These are phyloP conservation scores for Ustilago bromivora DNA, from an alignment of 1,284 basidiomycete species.

Conservation along the genomic window DNA sequence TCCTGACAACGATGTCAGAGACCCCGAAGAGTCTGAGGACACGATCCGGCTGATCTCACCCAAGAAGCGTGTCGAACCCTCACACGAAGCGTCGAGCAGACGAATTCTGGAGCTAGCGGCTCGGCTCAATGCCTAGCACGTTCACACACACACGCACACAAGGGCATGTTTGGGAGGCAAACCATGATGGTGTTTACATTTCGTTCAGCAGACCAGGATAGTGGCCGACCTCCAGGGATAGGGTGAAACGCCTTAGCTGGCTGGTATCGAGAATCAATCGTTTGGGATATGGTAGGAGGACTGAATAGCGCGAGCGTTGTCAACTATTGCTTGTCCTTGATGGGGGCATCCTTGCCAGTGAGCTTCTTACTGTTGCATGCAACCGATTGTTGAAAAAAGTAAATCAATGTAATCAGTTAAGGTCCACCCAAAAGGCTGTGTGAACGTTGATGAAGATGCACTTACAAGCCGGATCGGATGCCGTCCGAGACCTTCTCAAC, in stretches of 20 bases:
- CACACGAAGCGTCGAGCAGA: neutral
- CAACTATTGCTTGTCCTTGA: conserved; percentile 60
- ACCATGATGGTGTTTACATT: conserved; percentile 4
- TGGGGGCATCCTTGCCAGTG: conserved; percentile 60
- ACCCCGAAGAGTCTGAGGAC: neutral
- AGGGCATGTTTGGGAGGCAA: neutral
- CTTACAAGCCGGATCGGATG: conserved; percentile 55
- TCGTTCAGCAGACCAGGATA: neutral
- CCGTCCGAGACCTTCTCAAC: conserved; percentile 63
- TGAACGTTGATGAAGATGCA: neutral
- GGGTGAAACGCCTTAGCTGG: neutral
- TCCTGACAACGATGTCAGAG: neutral
- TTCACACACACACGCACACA: neutral
- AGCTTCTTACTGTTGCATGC: conserved; percentile 53
- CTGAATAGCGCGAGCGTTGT: neutral
- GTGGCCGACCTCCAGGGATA: neutral
- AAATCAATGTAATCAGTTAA: neutral
- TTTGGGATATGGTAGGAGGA: conserved; percentile 9
- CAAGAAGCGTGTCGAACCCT: too few species aligned
- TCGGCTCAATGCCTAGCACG: neutral
- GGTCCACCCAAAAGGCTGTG: neutral
- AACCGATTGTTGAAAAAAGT: neutral
- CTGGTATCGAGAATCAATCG: conserved; percentile 16
- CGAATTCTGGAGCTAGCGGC: neutral
- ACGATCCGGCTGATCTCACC: neutral